Evolutionary conservation across 805 yeast species (phyloP), one percentile per base, ranked within the genome.

Genomic region (Candida parachauliodes): DNA sequence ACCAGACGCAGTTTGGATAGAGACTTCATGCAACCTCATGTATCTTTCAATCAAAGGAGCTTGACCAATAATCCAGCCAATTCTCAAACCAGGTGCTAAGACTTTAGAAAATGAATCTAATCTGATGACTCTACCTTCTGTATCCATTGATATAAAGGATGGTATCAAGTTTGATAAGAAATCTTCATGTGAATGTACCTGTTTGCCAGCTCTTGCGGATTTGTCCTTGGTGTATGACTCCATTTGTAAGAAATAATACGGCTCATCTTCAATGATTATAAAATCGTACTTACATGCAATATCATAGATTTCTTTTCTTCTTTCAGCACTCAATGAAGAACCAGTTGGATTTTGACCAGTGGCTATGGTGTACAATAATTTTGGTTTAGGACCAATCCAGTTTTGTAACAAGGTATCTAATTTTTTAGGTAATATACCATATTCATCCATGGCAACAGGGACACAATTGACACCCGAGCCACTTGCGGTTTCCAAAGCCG

Each of bases 281-380:
- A 91, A 73, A 65, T 93, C 96, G 60, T 88, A 84, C 67, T 87
- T 81, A 56, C 77, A 81, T 24, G 95, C 91, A 45, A 91, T 57
- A 44, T 76, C 73, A 64, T 88, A 89, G 48, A 93, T 75, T 40
- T 73, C 77, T 44, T 65, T 59, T 67, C 96, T 85, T 68, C 98
- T 80, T 53, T 86, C 89, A 19, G 54, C 64, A 24, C 83, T 69
- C 52, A 93, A 69, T 17, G 88, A 84, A 3, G 95, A 81, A 26
- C 98, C 98, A 14, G 97, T 89, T 46, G 98, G 98, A 74, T 91
- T 91, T 70, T 93, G 98, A 45, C 98, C 98, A 7, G 98, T 93
- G 48, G 93, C 83, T 51, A 91, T 87, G 28, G 93, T 81, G 76
- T 93, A 93, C 50, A 91, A 70, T 43, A 91, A 68, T 62, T 83